phyloP scores from a whole-genome alignment of 345 rosid species.

The Camelina laxa region DNA sequence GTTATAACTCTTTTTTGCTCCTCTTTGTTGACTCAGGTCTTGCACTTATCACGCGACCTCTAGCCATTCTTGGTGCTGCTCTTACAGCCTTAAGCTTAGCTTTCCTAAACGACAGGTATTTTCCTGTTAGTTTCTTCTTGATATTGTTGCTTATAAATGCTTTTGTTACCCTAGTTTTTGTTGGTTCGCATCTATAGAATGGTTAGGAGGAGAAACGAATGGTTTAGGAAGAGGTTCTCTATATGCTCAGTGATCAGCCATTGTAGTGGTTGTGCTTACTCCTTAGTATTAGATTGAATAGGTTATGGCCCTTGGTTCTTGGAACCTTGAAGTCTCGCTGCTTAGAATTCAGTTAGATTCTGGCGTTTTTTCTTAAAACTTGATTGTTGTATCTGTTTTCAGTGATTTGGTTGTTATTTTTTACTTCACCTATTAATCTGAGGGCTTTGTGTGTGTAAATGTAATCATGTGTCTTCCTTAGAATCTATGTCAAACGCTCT shows the following conservation, averaged over 20 bases:
- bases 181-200: constrained; percentile 6
- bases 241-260: background rate
- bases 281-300: constrained; percentile 2
- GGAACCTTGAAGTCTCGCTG: background rate
- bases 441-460: background rate
- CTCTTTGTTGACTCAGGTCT: constrained; percentile 25
- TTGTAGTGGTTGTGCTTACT: constrained; percentile 3
- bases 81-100: constrained; percentile 45
- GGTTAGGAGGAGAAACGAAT: background rate
- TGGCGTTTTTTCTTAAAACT: background rate
- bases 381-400: background rate
- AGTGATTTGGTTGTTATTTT: constrained; percentile 10
- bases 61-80: constrained; percentile 45
- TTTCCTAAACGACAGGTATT: constrained; percentile 47
- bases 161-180: background rate
- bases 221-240: background rate
- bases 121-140: background rate
- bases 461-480: background rate
- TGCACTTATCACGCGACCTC: constrained; percentile 46
- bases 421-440: background rate
- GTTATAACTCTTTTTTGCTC: background rate
- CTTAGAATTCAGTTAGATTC: background rate
- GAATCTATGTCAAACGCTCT: background rate
- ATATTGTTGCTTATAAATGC: background rate
- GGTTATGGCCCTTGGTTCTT: background rate